These are phyloP conservation scores for Nicotiana otophora DNA, from an alignment of 257 asterid genomes.

Conservation along the genomic window DNA sequence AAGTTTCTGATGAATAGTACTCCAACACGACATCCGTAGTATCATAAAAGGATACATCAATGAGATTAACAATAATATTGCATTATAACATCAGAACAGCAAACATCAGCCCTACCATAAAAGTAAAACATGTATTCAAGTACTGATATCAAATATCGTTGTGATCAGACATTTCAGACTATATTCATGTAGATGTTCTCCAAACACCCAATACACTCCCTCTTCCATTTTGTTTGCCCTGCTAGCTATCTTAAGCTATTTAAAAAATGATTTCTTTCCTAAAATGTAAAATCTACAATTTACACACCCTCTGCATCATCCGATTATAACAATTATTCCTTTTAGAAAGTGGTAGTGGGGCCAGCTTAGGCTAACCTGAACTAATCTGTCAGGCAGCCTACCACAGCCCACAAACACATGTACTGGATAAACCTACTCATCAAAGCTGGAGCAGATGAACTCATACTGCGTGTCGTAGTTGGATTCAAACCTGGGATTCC, in stretches of 20 bases:
- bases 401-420: no score
- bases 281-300: neutral
- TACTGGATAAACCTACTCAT: no score
- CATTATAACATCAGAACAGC: neutral
- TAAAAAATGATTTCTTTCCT: neutral
- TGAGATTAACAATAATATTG: neutral
- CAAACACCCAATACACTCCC: neutral
- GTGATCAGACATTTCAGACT: neutral
- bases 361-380: neutral
- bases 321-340: neutral
- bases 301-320: neutral
- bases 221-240: neutral
- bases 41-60: neutral
- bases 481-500: neutral
- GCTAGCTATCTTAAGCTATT: neutral
- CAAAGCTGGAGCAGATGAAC: neutral
- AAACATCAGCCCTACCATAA: neutral
- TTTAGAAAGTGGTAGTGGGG: neutral
- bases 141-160: neutral
- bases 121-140: neutral
- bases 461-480: neutral
- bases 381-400: neutral
- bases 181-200: conserved; percentile 1
- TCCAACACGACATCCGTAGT: neutral
- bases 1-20: neutral